phyloP scores from a whole-genome alignment of 495 filamentous ascomycete species.

The Penicillium desertorum region DNA sequence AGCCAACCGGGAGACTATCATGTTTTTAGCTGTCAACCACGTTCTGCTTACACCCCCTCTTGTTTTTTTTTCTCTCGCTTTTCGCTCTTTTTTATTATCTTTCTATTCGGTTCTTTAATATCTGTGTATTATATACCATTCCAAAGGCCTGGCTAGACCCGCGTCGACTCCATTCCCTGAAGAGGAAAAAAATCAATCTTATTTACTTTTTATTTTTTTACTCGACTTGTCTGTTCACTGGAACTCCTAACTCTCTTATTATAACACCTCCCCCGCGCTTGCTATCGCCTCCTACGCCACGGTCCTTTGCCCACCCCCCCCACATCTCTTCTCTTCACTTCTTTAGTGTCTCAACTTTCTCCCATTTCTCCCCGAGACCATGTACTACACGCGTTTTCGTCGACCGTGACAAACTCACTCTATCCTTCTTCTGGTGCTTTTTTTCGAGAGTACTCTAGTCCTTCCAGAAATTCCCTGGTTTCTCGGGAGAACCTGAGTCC shows the following conservation, averaged over 20 bases:
- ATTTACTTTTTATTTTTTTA: slow-evolving; percentile 8
- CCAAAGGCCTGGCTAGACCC: slow-evolving; percentile 13
- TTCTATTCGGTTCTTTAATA: slow-evolving; percentile 12
- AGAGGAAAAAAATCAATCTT: slow-evolving; percentile 7
- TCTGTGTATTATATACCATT: slow-evolving; percentile 12
- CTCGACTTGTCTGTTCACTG: slow-evolving; percentile 6
- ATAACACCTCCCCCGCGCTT: slow-evolving; percentile 20
- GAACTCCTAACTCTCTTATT: slow-evolving; percentile 12
- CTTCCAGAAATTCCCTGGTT: slow-evolving; percentile 7
- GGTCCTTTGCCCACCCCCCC: slow-evolving; percentile 17
- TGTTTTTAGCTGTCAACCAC: slow-evolving; percentile 15
- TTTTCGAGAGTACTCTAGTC: slow-evolving; percentile 5
- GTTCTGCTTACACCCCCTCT: slow-evolving; percentile 11
- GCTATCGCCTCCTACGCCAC: slow-evolving; percentile 25
- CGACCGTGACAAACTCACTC: slow-evolving; percentile 22
- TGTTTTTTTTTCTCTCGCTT: background rate
- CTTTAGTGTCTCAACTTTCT: slow-evolving; percentile 3
- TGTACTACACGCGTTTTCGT: slow-evolving; percentile 27
- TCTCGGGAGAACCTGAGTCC: slow-evolving; percentile 2
- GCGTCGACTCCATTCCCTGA: slow-evolving; percentile 14
- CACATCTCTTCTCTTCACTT: background rate
- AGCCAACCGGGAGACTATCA: background rate
- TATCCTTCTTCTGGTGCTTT: background rate
- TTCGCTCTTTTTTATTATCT: slow-evolving; percentile 9
- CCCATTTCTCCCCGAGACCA: slow-evolving; percentile 17